Percentiles rank a stretch among this genome's conserved stretches.
Evolutionary conservation across 2,329 filamentous ascomycete species (phyloP).

Genomic region (Cyclaneusma minus): DNA sequence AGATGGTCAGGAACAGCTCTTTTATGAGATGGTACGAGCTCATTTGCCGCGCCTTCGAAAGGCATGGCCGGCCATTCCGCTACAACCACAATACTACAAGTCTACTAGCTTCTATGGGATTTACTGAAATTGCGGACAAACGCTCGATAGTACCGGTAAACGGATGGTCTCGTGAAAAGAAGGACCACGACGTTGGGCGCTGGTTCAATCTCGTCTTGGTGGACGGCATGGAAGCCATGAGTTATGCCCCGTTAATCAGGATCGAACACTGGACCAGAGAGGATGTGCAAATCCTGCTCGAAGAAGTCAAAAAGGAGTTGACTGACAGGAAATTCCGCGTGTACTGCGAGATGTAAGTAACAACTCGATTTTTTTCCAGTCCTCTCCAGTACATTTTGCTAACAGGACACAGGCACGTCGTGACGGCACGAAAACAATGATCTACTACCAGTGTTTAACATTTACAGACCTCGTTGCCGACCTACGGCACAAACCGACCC

Average conservation of each 20-base stretch:
- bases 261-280: slow-evolving; percentile 41
- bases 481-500: no score
- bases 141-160: slow-evolving; percentile 58
- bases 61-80: slow-evolving; percentile 46
- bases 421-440: no score
- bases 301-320: slow-evolving; percentile 51
- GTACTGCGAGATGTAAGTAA: slow-evolving; percentile 69
- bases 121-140: slow-evolving; percentile 62
- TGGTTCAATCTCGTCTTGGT: slow-evolving; percentile 75
- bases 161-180: slow-evolving; percentile 50
- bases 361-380: no score
- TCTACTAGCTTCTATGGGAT: slow-evolving; percentile 55
- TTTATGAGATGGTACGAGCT: slow-evolving; percentile 55
- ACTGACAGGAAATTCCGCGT: slow-evolving; percentile 51
- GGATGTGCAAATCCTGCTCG: slow-evolving; percentile 47
- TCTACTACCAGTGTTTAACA: no score
- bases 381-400: no score
- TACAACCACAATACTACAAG: slow-evolving; percentile 45
- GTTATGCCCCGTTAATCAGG: slow-evolving; percentile 56
- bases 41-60: slow-evolving; percentile 51
- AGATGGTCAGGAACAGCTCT: slow-evolving; percentile 38
- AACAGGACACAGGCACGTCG: no score
- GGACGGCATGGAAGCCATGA: slow-evolving; percentile 58
- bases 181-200: slow-evolving; percentile 52
- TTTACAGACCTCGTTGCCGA: no score